Percentiles rank a stretch among this genome's conserved stretches.
These are phyloP conservation scores for Tagetes erecta DNA, from an alignment of 129 eudicot species.

Conservation along the genomic window DNA sequence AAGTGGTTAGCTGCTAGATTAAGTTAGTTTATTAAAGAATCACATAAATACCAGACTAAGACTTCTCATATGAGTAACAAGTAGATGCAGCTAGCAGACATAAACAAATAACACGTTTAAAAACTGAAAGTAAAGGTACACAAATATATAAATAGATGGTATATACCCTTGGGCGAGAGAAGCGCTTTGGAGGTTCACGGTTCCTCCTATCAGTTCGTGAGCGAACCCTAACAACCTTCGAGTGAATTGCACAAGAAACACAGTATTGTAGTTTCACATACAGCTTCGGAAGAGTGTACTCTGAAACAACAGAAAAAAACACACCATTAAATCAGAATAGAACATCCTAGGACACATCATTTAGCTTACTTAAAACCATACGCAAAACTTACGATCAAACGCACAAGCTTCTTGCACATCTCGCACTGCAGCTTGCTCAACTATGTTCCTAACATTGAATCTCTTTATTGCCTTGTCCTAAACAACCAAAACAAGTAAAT, in stretches of 20 bases:
- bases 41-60: not conserved
- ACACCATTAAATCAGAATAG: not conserved
- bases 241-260: slow-evolving; percentile 85
- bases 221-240: slow-evolving; percentile 71
- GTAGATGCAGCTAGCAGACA: not conserved
- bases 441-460: slow-evolving; percentile 84
- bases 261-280: slow-evolving; percentile 76
- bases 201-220: slow-evolving; percentile 69
- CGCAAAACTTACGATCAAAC: slow-evolving; percentile 48
- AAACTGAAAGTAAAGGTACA: not conserved
- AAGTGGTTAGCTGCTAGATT: not conserved
- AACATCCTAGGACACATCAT: not conserved
- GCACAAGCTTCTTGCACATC: slow-evolving; percentile 93
- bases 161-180: slow-evolving; percentile 73
- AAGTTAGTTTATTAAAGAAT: not conserved
- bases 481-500: not conserved
- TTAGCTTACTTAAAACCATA: not conserved
- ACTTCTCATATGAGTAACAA: not conserved
- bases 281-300: slow-evolving; percentile 71
- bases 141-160: not conserved
- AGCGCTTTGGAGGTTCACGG: slow-evolving; percentile 91
- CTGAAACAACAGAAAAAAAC: slow-evolving; percentile 26
- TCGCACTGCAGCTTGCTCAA: slow-evolving; percentile 89
- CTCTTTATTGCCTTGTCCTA: slow-evolving; percentile 90
- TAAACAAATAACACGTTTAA: not conserved